phyloP scores from a whole-genome alignment of 345 rosid genomes.

The thale cress (Arabidopsis thaliana) region TAIR10.1 NC_003076.8:14032501-14033000 shows the following conservation, averaged over 20 bases:
- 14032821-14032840: slow-evolving; percentile 98
- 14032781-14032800: slow-evolving; percentile 52
- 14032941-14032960: slow-evolving; percentile 81
- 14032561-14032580: slow-evolving; percentile 6
- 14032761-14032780: slow-evolving; percentile 15
- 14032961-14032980: slow-evolving; percentile 90
- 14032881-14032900: slow-evolving; percentile 15
- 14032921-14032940: slow-evolving; percentile 85
- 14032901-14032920: slow-evolving; percentile 28
- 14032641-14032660: slow-evolving; percentile 54
- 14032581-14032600: slow-evolving; percentile 20
- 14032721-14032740: slow-evolving; percentile 28
- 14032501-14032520: slow-evolving; percentile 9
- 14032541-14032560: slow-evolving; percentile 6
- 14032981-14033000: slow-evolving; percentile 86
- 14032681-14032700: slow-evolving; percentile 90
- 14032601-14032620: slow-evolving; percentile 72
- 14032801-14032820: slow-evolving; percentile 88
- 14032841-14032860: slow-evolving; percentile 79
- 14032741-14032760: slow-evolving; percentile 25
- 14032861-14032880: slow-evolving; percentile 18
- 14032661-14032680: slow-evolving; percentile 69
- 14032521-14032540: neutral
- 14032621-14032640: slow-evolving; percentile 57
- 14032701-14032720: slow-evolving; percentile 98